phyloP scores from a whole-genome alignment of 148 eudicot species.

The Rhododendron mucronatum region DNA sequence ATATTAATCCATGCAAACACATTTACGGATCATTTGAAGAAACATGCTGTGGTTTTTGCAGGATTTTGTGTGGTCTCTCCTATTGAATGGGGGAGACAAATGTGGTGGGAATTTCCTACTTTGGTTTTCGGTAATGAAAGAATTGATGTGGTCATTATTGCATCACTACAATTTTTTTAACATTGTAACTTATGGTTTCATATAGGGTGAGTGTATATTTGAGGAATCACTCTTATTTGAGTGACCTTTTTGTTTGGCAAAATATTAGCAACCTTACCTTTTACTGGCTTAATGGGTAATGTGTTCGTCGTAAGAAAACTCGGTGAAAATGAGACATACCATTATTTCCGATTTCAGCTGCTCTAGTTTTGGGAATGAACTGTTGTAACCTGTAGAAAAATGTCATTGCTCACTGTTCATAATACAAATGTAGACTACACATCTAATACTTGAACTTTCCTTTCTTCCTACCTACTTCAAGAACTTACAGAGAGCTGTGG shows the following conservation, averaged over 20 bases:
- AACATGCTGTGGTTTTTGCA: background rate
- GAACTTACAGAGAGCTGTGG: background rate
- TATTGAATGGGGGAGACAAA: background rate
- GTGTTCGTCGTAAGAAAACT: background rate
- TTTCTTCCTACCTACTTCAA: background rate
- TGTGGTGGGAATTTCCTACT: background rate
- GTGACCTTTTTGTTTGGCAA: background rate
- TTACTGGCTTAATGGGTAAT: background rate
- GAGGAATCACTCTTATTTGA: background rate
- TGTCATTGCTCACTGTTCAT: background rate
- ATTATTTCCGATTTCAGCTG: background rate
- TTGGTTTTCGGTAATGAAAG: background rate
- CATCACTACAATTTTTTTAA: conserved; percentile 10
- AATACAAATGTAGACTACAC: background rate
- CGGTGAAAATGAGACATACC: background rate
- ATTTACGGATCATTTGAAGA: background rate
- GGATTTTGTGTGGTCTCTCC: background rate
- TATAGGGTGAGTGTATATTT: background rate
- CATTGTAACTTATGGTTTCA: background rate
- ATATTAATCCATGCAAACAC: background rate
- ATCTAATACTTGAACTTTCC: background rate
- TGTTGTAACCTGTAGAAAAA: background rate
- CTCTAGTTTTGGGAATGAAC: background rate
- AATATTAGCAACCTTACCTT: background rate
- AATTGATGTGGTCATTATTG: conserved; percentile 8